Base-by-base conservation (phyloP, 805 yeast genomes). In the Nakazawaea ernobii region DNA sequence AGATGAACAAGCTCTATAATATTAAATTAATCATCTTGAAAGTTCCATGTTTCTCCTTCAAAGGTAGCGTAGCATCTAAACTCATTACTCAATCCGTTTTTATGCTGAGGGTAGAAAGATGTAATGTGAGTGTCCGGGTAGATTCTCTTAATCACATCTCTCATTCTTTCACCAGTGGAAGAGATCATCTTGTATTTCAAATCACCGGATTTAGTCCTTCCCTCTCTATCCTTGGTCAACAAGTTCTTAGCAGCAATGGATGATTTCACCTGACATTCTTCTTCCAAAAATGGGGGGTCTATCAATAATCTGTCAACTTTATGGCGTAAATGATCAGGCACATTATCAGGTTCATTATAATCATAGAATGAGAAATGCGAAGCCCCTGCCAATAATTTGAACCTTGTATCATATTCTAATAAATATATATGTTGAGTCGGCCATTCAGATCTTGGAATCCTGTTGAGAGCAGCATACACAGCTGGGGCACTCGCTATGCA, bases 81-180 rank as follows among this genome's bases (percentile, higher is more conserved):
- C 63, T 90, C 97, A 60, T 90, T 90, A 59, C 91, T 83, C 51
- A 90, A 71, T 0, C 96, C 95, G 57, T 86, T 86, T 49, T 81
- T 82, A 59, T 90, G 97, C 54, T 83, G 84, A 1, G 97, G 97
- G 36, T 65, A 60, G 60, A 85, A 90, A 32, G 73, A 68, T 0
- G 96, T 90, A 44, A 81, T 71, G 20, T 67, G 57, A 1, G 84
- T 72, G 39, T 75, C 86, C 5, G 89, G 86, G 57, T 88, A 89
- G 14, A 74, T 75, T 42, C 73, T 66, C 32, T 67, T 59, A 32
- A 89, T 78, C n/a, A 84, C 63, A 2, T 75, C 74, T 20, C 71
- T 70, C 91, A 91, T 90, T 62, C 96, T 74, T 66, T 90, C 96
- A 33, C 97, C 97, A 1, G 97, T 90, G 53, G 92, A 85, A 4